Evolutionary conservation across 2,329 filamentous ascomycete genomes (phyloP).

Genomic region (Truncatella angustata): DNA sequence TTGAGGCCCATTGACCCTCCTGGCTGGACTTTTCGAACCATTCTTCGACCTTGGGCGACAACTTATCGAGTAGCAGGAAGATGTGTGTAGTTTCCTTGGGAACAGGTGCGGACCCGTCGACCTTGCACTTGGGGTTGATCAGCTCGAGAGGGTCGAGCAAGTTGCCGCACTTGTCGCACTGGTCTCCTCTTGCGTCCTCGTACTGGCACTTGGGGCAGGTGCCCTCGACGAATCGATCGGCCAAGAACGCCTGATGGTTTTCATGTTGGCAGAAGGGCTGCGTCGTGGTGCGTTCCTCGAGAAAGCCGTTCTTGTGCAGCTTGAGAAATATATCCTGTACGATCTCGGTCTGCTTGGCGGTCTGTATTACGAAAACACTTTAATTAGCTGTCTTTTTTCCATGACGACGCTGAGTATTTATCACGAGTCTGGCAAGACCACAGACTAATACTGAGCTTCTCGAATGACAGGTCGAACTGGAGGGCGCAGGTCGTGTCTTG

Average conservation of each 20-base stretch:
- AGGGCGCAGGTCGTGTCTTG: too few species aligned
- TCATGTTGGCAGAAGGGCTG: conserved; percentile 80
- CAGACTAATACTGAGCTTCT: too few species aligned
- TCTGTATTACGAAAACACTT: too few species aligned
- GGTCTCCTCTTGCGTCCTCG: conserved; percentile 54
- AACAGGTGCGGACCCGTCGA: conserved; percentile 80
- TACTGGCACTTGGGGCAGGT: conserved; percentile 74
- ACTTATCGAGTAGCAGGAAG: conserved; percentile 81
- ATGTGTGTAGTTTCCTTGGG: conserved; percentile 84
- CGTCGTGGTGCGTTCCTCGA: conserved; percentile 81
- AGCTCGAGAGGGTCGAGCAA: conserved; percentile 45
- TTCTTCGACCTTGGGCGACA: conserved; percentile 72
- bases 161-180: conserved; percentile 30
- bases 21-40: conserved; percentile 75
- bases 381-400: too few species aligned
- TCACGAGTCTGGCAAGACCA: too few species aligned
- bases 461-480: too few species aligned
- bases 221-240: conserved; percentile 84
- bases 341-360: conserved; percentile 83
- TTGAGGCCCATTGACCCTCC: conserved; percentile 74
- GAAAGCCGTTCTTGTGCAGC: conserved; percentile 83
- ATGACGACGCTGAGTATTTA: too few species aligned
- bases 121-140: conserved; percentile 86
- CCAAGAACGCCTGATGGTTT: conserved; percentile 71
- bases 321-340: conserved; percentile 87